These are phyloP conservation scores for Diaporthe amygdali DNA, from an alignment of 2,329 filamentous ascomycete genomes.

Conservation along the genomic window DNA sequence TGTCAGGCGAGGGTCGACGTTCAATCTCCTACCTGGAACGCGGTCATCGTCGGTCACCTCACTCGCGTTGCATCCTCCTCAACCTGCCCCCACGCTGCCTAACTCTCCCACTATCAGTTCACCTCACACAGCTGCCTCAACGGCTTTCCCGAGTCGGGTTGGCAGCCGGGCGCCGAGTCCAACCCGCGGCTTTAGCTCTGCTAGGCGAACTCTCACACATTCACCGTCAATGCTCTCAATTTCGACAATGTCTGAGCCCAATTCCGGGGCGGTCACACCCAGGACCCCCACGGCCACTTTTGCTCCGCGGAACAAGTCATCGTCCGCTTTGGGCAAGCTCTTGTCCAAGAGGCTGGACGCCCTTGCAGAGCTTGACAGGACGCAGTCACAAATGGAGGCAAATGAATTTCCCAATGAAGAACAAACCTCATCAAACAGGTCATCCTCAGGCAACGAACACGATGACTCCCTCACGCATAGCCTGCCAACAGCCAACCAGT, in stretches of 20 bases:
- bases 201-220: not conserved
- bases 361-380: conserved; percentile 19
- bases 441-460: conserved; percentile 16
- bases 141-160: not conserved
- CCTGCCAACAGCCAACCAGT: conserved; percentile 15
- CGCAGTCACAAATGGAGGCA: conserved; percentile 23
- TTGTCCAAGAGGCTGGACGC: conserved; percentile 11
- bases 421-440: conserved; percentile 23
- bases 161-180: conserved; percentile 22
- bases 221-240: not conserved
- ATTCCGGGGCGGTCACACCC: conserved; percentile 8
- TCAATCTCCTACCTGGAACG: conserved; percentile 5
- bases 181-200: conserved; percentile 3
- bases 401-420: conserved; percentile 31
- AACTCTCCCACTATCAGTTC: conserved; percentile 14
- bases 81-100: conserved; percentile 8
- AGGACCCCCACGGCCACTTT: not conserved
- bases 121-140: conserved; percentile 11
- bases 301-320: not conserved
- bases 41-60: conserved; percentile 6
- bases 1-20: not conserved
- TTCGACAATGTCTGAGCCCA: conserved; percentile 3
- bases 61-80: not conserved
- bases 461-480: not conserved
- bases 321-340: conserved; percentile 9